A percentile compares a stretch with the other conserved stretches of the same genome.
Conservation (phyloP, 306 rosid species). For the Dicorynia guianensis region DNA sequence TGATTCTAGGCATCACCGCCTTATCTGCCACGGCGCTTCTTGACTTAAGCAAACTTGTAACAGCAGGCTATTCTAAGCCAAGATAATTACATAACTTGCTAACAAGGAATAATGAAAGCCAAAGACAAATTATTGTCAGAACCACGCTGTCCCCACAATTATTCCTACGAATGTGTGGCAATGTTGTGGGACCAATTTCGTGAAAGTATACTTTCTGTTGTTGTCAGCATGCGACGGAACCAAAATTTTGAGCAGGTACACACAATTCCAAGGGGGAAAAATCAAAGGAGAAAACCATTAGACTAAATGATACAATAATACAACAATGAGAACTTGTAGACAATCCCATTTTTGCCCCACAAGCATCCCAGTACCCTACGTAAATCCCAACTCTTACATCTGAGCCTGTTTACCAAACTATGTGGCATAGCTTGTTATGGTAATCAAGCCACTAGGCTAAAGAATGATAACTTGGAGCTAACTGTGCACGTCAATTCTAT, state of each 20-base stretch:
- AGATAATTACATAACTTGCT: not conserved
- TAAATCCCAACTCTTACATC: conserved; percentile 24
- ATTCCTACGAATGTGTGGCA: too few relatives aligned
- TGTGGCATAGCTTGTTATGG: conserved; percentile 38
- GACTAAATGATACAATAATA: conserved; percentile 31
- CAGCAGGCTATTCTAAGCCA: conserved; percentile 21
- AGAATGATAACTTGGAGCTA: conserved; percentile 55
- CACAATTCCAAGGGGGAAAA: not conserved
- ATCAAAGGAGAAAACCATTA: conserved; percentile 12
- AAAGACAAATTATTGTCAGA: not conserved
- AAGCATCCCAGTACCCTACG: conserved; percentile 8
- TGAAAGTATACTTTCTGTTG: too few relatives aligned
- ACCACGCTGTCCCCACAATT: too few relatives aligned
- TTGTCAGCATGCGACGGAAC: not conserved
- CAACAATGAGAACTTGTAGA: conserved; percentile 31
- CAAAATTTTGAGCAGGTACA: not conserved
- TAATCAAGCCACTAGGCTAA: conserved; percentile 44
- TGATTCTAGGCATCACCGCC: not conserved
- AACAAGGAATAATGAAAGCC: not conserved
- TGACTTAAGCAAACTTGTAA: not conserved
- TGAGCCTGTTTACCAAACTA: conserved; percentile 37
- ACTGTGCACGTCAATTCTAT: conserved; percentile 66
- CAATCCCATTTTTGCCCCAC: conserved; percentile 33
- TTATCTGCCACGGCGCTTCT: conserved; percentile 1
- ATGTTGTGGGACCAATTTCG: too few relatives aligned